Evolutionary conservation across 495 filamentous ascomycete genomes (phyloP).

Genomic region (Penicillium fimorum): DNA sequence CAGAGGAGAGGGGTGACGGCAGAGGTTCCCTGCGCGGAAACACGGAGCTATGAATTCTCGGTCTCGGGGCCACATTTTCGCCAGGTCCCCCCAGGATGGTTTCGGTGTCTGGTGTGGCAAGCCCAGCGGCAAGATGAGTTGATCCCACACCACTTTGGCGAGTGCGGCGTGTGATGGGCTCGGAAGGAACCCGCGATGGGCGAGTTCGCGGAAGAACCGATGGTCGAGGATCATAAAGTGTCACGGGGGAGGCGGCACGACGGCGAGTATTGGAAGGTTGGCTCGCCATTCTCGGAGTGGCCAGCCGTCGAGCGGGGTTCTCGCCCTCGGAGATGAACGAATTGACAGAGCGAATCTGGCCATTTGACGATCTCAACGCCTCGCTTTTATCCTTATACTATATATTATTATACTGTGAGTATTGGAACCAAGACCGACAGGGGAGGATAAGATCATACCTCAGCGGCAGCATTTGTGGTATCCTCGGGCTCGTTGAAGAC

Average conservation of each 20-base stretch:
- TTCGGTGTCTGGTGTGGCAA: constrained; percentile 49
- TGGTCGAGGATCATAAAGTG: constrained; percentile 58
- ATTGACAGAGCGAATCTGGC: constrained; percentile 51
- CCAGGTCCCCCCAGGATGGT: constrained; percentile 29
- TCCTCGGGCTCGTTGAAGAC: constrained; percentile 68
- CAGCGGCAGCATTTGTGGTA: constrained; percentile 48
- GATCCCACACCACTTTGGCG: constrained; percentile 31
- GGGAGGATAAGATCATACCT: constrained; percentile 52
- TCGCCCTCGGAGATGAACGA: constrained; percentile 39
- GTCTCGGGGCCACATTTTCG: constrained; percentile 29
- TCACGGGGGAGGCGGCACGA: constrained; percentile 57
- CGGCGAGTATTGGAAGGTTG: constrained; percentile 37
- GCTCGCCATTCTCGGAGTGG: constrained; percentile 25
- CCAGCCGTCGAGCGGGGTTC: constrained; percentile 27
- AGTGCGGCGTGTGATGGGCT: constrained; percentile 35
- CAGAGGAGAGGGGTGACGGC: constrained; percentile 41
- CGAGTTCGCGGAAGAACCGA: constrained; percentile 29
- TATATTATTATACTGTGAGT: constrained; percentile 19
- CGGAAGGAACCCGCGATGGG: constrained; percentile 34
- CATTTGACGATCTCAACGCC: constrained; percentile 53
- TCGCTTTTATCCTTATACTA: constrained; percentile 52
- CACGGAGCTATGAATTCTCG: constrained; percentile 37
- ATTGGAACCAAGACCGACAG: not conserved
- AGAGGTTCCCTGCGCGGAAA: constrained; percentile 37
- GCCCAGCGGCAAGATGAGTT: constrained; percentile 34